Evolutionary conservation across 352 stramenopile species (phyloP).

Genomic region (Globisporangium nodosum): DNA sequence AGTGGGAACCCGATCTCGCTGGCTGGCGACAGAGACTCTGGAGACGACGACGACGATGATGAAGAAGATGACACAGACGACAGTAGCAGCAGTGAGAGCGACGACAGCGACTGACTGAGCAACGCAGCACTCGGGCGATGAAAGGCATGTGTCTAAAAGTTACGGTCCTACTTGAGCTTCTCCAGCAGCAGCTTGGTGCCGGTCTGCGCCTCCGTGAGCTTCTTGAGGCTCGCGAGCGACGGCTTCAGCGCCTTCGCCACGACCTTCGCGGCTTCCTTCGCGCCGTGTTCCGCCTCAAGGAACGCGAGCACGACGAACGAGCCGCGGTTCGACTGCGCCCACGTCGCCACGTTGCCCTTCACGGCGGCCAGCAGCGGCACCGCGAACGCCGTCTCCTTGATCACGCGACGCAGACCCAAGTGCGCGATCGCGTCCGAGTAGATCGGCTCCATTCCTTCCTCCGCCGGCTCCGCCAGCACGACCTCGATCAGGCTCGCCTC

Average conservation of each 20-base stretch:
- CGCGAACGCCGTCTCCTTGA: constrained; percentile 65
- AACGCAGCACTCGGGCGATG: neutral
- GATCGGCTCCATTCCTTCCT: constrained; percentile 45
- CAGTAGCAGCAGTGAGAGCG: neutral
- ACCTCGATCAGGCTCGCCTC: constrained; percentile 37
- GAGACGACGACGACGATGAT: constrained; percentile 16
- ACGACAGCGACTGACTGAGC: constrained; percentile 3
- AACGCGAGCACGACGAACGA: constrained; percentile 83
- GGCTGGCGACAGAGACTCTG: constrained; percentile 13
- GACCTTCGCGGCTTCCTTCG: constrained; percentile 36
- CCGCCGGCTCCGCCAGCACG: constrained; percentile 30
- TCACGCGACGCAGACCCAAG: constrained; percentile 62
- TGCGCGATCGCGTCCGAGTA: constrained; percentile 72
- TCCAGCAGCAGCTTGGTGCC: constrained; percentile 82
- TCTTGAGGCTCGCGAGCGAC: constrained; percentile 47
- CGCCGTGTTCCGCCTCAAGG: constrained; percentile 58
- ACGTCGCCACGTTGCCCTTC: constrained; percentile 36
- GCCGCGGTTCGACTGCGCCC: constrained; percentile 68
- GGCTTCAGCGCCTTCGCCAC: constrained; percentile 63
- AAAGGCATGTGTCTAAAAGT: neutral
- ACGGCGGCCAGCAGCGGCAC: constrained; percentile 48
- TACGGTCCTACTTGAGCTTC: constrained; percentile 57
- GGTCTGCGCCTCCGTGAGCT: constrained; percentile 51
- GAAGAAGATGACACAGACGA: constrained; percentile 11
- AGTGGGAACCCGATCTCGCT: constrained; percentile 29